Evolutionary conservation across 768 basidiomycete genomes (phyloP).

Genomic region (Lentinula lateritia): DNA sequence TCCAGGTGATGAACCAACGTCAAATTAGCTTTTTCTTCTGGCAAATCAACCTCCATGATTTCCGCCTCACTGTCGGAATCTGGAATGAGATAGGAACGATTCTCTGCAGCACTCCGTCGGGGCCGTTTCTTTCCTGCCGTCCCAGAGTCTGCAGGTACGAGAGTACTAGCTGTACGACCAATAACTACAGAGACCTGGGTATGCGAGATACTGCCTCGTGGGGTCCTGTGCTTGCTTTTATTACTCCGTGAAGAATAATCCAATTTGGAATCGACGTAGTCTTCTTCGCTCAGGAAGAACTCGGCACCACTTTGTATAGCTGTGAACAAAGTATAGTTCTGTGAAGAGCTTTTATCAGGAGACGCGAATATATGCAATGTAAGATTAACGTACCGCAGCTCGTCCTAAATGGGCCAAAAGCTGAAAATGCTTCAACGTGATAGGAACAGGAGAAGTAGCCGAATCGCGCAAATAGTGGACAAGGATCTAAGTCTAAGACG

Average conservation of each 20-base stretch:
- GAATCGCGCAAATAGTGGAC: slow-evolving; percentile 34
- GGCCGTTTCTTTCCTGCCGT: slow-evolving; percentile 46
- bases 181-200: not conserved
- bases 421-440: slow-evolving; percentile 75
- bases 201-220: slow-evolving; percentile 21
- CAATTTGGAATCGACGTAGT: slow-evolving; percentile 44
- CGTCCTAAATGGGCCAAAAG: slow-evolving; percentile 64
- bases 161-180: slow-evolving; percentile 19
- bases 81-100: slow-evolving; percentile 53
- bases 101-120: slow-evolving; percentile 45
- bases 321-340: slow-evolving; percentile 52
- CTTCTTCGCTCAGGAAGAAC: slow-evolving; percentile 66
- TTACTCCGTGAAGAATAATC: not conserved
- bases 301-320: slow-evolving; percentile 62
- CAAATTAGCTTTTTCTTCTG: slow-evolving; percentile 23
- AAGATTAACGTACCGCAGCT: slow-evolving; percentile 42
- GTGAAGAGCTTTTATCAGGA: not conserved
- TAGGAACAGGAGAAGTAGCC: slow-evolving; percentile 42
- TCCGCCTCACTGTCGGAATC: slow-evolving; percentile 66
- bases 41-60: slow-evolving; percentile 23
- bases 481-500: slow-evolving; percentile 34
- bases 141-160: slow-evolving; percentile 11
- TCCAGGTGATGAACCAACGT: slow-evolving; percentile 43
- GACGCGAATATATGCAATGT: not conserved
- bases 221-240: slow-evolving; percentile 31